A percentile compares a stretch with the other conserved stretches of the same genome.
Evolutionary conservation across 2,329 filamentous ascomycete genomes (phyloP).

Genomic region (Aspergillus alliaceus): DNA sequence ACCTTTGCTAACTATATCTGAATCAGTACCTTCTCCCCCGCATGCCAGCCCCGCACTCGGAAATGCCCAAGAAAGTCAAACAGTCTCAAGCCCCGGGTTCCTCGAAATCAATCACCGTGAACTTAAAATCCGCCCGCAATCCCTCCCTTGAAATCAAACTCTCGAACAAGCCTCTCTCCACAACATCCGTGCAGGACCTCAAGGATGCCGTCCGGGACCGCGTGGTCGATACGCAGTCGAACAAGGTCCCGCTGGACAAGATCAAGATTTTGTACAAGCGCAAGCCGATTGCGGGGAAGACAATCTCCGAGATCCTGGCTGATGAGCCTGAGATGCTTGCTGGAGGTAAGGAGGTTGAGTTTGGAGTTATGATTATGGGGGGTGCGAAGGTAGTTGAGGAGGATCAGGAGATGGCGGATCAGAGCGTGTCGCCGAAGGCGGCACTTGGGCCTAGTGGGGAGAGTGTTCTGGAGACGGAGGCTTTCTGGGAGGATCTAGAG

Average conservation of each 20-base stretch:
- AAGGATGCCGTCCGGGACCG: slow-evolving; percentile 68
- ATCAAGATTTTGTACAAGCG: slow-evolving; percentile 84
- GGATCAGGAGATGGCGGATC: slow-evolving; percentile 28
- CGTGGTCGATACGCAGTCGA: slow-evolving; percentile 51
- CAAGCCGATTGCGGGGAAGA: slow-evolving; percentile 81
- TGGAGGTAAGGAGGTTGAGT: slow-evolving; percentile 60
- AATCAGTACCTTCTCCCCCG: slow-evolving; percentile 49
- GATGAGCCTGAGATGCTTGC: slow-evolving; percentile 49
- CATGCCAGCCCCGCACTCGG: slow-evolving; percentile 43
- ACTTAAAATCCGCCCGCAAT: slow-evolving; percentile 65
- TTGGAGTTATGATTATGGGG: slow-evolving; percentile 85
- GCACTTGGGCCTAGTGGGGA: slow-evolving; percentile 57
- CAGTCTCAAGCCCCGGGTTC: slow-evolving; percentile 35
- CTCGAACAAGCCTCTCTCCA: slow-evolving; percentile 57
- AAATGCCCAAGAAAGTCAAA: slow-evolving; percentile 44
- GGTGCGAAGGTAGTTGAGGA: slow-evolving; percentile 56
- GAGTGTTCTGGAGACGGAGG: slow-evolving; percentile 65
- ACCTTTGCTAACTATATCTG: background rate
- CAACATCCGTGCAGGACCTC: slow-evolving; percentile 75
- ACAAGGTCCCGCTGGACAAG: slow-evolving; percentile 59
- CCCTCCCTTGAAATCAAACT: slow-evolving; percentile 69
- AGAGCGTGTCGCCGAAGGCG: slow-evolving; percentile 28
- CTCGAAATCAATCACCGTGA: slow-evolving; percentile 39
- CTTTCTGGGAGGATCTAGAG: slow-evolving; percentile 84
- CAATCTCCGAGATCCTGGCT: slow-evolving; percentile 69